These are phyloP conservation scores for Phoma sp. DNA, from an alignment of 2,329 filamentous ascomycete genomes.

Conservation along the genomic window DNA sequence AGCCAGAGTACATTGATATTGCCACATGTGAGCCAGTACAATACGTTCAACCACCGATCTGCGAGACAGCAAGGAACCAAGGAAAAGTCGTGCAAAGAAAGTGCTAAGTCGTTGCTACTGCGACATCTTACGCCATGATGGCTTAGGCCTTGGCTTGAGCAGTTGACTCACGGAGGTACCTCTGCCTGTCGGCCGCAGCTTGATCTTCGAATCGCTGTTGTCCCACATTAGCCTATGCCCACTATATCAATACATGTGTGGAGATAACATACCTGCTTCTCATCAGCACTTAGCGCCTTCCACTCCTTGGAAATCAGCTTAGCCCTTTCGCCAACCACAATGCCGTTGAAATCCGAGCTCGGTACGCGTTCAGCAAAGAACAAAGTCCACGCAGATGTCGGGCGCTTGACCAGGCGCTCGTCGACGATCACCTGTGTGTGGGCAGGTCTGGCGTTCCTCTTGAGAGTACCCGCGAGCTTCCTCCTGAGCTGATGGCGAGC, in stretches of 20 bases:
- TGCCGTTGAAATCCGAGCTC: slow-evolving; percentile 60
- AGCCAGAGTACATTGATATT: slow-evolving; percentile 12
- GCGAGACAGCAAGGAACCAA: not conserved
- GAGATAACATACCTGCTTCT: slow-evolving; percentile 56
- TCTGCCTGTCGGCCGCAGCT: slow-evolving; percentile 33
- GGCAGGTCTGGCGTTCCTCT: not conserved
- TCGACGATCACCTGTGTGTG: slow-evolving; percentile 56
- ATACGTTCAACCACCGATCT: not conserved
- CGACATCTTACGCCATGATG: not conserved
- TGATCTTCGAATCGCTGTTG: slow-evolving; percentile 41
- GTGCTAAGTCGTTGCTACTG: not conserved
- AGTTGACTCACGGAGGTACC: slow-evolving; percentile 25
- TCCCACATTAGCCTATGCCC: slow-evolving; percentile 30
- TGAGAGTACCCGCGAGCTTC: slow-evolving; percentile 17
- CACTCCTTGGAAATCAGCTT: slow-evolving; percentile 58
- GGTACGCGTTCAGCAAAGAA: slow-evolving; percentile 57
- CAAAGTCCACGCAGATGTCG: slow-evolving; percentile 47
- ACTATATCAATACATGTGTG: not conserved
- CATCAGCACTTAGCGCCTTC: slow-evolving; percentile 53
- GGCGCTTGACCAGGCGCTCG: slow-evolving; percentile 59
- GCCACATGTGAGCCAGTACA: slow-evolving; percentile 3
- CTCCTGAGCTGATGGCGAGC: slow-evolving; percentile 57
- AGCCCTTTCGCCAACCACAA: slow-evolving; percentile 50
- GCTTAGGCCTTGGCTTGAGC: not conserved
- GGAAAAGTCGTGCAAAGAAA: slow-evolving; percentile 3